These are phyloP conservation scores for Eustoma russellianum DNA, from an alignment of 257 asterid genomes.

Conservation along the genomic window DNA sequence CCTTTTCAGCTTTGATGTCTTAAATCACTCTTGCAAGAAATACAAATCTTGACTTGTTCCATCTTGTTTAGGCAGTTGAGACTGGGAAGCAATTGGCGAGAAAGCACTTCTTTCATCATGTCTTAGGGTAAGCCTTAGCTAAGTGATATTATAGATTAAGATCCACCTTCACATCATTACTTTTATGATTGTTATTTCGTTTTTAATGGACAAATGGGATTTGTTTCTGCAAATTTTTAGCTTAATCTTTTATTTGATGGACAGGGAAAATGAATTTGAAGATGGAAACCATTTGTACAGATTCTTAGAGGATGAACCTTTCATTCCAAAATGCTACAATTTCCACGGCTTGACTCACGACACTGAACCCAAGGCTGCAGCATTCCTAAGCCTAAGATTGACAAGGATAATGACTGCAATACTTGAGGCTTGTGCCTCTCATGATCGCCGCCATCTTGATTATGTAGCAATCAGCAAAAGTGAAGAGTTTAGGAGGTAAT, in stretches of 20 bases:
- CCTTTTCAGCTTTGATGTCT: too few species aligned
- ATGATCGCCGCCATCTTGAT: slow-evolving; percentile 55
- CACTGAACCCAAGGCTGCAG: slow-evolving; percentile 48
- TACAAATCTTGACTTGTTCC: background rate
- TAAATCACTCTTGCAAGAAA: too few species aligned
- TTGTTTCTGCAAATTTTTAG: background rate
- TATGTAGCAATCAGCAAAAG: slow-evolving; percentile 75
- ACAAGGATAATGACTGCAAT: slow-evolving; percentile 70
- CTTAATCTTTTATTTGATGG: background rate
- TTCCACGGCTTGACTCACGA: slow-evolving; percentile 66
- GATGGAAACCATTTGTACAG: slow-evolving; percentile 81
- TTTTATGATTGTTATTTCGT: background rate
- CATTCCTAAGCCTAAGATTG: slow-evolving; percentile 46
- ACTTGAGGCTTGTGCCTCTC: slow-evolving; percentile 71
- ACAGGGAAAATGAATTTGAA: slow-evolving; percentile 79
- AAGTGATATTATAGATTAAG: background rate
- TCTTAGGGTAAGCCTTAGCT: slow-evolving; percentile 55
- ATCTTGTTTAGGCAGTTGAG: slow-evolving; percentile 51
- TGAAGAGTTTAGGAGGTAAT: slow-evolving; percentile 94
- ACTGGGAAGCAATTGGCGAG: slow-evolving; percentile 69
- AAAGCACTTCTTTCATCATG: slow-evolving; percentile 80
- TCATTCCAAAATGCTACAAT: slow-evolving; percentile 72
- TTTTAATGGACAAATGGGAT: background rate
- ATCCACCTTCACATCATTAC: background rate
- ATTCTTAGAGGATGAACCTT: slow-evolving; percentile 83